These are phyloP conservation scores for Paraleonurus japonicus DNA, from an alignment of 257 asterid species.

Conservation along the genomic window DNA sequence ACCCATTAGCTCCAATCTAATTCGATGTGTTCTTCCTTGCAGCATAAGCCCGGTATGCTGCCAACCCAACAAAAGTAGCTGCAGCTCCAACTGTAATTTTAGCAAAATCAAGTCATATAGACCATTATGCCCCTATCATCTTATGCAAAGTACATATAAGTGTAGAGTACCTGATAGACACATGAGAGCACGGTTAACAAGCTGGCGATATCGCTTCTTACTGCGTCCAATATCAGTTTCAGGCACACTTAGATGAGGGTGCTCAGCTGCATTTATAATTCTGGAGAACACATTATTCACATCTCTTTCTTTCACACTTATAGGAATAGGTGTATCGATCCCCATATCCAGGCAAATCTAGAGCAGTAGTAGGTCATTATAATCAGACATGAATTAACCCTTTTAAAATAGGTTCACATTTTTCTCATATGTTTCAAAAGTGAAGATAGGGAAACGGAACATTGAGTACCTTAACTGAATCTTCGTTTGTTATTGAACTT, in stretches of 20 bases:
- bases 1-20: constrained; percentile 41
- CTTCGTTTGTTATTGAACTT: constrained; percentile 54
- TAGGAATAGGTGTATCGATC: constrained; percentile 78
- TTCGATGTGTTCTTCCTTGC: constrained; percentile 68
- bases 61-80: constrained; percentile 74
- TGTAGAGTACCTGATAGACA: constrained; percentile 64
- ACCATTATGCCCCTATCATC: not conserved
- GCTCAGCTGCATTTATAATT: constrained; percentile 80
- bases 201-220: constrained; percentile 54
- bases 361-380: constrained; percentile 6
- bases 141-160: not conserved
- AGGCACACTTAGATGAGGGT: constrained; percentile 82
- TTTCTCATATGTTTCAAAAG: constrained; percentile 16
- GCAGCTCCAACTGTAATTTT: constrained; percentile 85
- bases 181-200: constrained; percentile 63
- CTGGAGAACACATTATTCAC: constrained; percentile 70
- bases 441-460: constrained; percentile 15
- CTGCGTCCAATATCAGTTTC: constrained; percentile 83
- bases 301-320: constrained; percentile 84
- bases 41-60: constrained; percentile 74
- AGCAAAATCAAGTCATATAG: constrained; percentile 9
- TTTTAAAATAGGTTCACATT: constrained; percentile 3
- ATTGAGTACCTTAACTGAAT: constrained; percentile 65
- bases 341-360: constrained; percentile 87
- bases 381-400: not conserved